phyloP scores from a whole-genome alignment of 768 basidiomycete genomes.

The Lentinula aciculospora region DNA sequence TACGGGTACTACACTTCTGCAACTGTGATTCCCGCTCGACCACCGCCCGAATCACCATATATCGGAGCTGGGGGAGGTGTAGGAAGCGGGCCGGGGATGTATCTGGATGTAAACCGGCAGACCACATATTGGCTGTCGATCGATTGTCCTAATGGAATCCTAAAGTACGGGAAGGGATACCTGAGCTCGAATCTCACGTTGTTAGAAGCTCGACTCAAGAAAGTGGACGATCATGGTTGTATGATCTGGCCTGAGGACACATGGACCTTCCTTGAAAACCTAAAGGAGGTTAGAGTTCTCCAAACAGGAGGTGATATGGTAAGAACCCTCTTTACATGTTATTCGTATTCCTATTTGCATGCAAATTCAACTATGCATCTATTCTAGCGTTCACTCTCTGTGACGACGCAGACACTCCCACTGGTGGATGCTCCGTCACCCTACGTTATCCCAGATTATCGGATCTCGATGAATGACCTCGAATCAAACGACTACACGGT shows the following conservation, averaged over 20 bases:
- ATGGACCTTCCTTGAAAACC: neutral
- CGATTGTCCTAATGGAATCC: neutral
- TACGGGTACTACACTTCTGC: neutral
- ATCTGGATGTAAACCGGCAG: neutral
- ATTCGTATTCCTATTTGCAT: neutral
- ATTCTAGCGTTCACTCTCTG: neutral
- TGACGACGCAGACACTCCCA: constrained; percentile 3
- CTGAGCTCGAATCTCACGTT: neutral
- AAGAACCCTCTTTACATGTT: too few species aligned
- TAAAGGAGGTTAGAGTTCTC: neutral
- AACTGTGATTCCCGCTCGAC: neutral
- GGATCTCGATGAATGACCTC: constrained; percentile 14
- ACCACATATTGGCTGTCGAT: constrained; percentile 2
- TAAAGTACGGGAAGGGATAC: neutral
- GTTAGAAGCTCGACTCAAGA: neutral
- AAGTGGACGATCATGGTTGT: neutral
- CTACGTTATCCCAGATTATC: constrained; percentile 5
- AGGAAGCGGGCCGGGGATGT: neutral
- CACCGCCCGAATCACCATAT: neutral
- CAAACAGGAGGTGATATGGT: constrained; percentile 1
- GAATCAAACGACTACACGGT: constrained; percentile 10
- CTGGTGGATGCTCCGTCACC: constrained; percentile 13
- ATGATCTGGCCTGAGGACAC: neutral
- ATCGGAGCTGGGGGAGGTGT: neutral
- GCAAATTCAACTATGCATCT: neutral